Evolutionary conservation across 2,329 filamentous ascomycete species (phyloP).

Genomic region (Cordyceps javanica): DNA sequence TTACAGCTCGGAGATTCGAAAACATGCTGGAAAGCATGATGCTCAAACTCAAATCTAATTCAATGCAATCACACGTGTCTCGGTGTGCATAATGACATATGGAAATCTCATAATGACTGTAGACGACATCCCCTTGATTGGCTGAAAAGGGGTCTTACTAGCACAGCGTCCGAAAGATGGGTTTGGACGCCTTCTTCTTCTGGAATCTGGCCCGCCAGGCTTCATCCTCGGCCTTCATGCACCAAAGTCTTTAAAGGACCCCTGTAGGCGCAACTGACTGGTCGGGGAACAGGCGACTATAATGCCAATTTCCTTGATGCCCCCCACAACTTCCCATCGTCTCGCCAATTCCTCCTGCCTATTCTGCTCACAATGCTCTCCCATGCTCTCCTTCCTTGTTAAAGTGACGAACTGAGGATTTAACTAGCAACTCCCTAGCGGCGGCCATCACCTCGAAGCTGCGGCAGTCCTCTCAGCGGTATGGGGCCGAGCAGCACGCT

Average conservation of each 20-base stretch:
- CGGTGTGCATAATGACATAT: background rate
- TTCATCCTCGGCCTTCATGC: conserved; percentile 4
- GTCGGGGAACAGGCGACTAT: background rate
- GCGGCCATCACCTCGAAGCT: no score
- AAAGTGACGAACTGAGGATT: no score
- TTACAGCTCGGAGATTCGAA: background rate
- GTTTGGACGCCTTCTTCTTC: conserved; percentile 6
- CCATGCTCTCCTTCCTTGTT: no score
- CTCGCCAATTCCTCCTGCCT: no score
- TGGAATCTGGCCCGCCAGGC: background rate
- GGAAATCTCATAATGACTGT: no score
- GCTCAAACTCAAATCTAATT: background rate
- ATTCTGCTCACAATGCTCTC: no score
- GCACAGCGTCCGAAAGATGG: no score
- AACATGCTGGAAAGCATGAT: background rate
- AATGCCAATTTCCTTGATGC: background rate
- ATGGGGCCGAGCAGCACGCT: no score
- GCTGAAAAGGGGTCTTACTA: background rate
- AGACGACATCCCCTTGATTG: no score
- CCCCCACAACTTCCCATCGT: no score
- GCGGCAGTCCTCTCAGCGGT: no score
- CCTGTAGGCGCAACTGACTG: background rate
- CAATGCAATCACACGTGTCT: background rate
- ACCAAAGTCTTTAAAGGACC: background rate
- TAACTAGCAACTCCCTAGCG: no score